phyloP scores from a whole-genome alignment of 2,329 filamentous ascomycete genomes.

The Trichophyton simii region DNA sequence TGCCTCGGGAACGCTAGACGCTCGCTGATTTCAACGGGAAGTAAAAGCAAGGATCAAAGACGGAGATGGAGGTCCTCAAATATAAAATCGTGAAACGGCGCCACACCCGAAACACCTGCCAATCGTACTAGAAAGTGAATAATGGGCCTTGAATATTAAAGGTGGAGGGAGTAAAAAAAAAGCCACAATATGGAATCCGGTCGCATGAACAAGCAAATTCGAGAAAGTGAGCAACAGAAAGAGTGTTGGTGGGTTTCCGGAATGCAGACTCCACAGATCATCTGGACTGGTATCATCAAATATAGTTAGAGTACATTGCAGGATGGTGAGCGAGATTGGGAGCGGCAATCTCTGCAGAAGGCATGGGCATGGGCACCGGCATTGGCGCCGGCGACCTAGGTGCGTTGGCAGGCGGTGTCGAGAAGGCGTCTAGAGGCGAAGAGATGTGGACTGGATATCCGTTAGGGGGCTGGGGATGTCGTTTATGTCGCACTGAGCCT shows the following conservation, averaged over 20 bases:
- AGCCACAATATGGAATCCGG: neutral
- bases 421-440: slow-evolving; percentile 40
- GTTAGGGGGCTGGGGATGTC: slow-evolving; percentile 1
- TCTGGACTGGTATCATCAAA: slow-evolving; percentile 4
- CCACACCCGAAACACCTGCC: neutral
- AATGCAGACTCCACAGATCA: neutral
- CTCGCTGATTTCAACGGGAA: neutral
- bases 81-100: neutral
- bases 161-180: neutral
- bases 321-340: slow-evolving; percentile 48
- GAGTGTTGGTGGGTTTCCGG: neutral
- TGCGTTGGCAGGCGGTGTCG: slow-evolving; percentile 30
- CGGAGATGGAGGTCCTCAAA: neutral
- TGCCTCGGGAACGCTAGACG: neutral
- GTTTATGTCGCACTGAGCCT: slow-evolving; percentile 20
- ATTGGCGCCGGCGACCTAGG: slow-evolving; percentile 28
- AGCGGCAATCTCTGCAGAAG: slow-evolving; percentile 31
- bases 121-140: neutral
- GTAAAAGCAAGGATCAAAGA: neutral
- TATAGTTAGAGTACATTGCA: slow-evolving; percentile 24
- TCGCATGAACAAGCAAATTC: neutral
- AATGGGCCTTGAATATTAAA: neutral
- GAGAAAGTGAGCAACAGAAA: neutral
- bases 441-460: slow-evolving; percentile 43
- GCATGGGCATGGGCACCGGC: too few relatives aligned